Conservation (phyloP, 352 stramenopile genomes). For the Blastocystis sp. region DNA sequence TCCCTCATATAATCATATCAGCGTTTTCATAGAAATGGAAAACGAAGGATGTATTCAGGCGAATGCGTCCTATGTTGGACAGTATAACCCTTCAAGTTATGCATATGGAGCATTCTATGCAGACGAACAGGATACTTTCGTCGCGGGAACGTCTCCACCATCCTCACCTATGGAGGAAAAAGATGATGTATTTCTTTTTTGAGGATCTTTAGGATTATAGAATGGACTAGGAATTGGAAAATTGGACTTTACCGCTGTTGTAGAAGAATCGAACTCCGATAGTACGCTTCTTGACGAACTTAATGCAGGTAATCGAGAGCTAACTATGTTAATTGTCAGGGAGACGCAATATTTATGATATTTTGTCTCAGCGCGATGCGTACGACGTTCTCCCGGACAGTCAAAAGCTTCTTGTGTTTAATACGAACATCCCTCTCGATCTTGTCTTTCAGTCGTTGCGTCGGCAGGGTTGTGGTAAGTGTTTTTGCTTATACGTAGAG, state of each 20-base stretch:
- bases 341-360: conserved; percentile 49
- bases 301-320: not conserved
- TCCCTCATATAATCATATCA: not conserved
- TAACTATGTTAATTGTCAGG: not conserved
- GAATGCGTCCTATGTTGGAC: not conserved
- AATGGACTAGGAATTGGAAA: not conserved
- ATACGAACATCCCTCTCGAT: conserved; percentile 46
- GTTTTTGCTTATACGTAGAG: not conserved
- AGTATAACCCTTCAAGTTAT: not conserved
- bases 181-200: not conserved
- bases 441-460: conserved; percentile 49
- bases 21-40: not conserved
- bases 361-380: conserved; percentile 26
- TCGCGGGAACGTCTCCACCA: not conserved
- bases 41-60: not conserved
- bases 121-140: conserved; percentile 46
- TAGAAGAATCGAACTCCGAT: not conserved
- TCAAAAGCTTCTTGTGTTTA: conserved; percentile 45
- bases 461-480: not conserved
- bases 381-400: conserved; percentile 28
- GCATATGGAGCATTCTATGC: conserved; percentile 49
- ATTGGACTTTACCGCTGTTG: conserved; percentile 12
- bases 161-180: not conserved
- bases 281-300: conserved; percentile 35
- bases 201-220: not conserved